A percentile compares a stretch with the other conserved stretches of the same genome.
These are phyloP conservation scores for Pseudocercospora ulei DNA, from an alignment of 2,329 filamentous ascomycete species.

Conservation along the genomic window DNA sequence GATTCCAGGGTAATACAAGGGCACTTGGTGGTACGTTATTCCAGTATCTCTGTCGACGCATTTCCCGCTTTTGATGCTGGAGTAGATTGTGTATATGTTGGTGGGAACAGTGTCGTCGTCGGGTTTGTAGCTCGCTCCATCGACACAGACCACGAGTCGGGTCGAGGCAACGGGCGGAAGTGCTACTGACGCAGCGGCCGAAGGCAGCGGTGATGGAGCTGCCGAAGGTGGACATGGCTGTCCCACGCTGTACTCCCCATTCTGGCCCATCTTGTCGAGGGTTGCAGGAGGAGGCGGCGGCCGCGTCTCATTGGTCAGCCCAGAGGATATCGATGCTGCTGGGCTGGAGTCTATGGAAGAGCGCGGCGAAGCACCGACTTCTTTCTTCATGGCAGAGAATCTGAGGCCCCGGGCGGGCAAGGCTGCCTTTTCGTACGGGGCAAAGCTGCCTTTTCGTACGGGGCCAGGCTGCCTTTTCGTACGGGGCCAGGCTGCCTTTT, in stretches of 20 bases:
- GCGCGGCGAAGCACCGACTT: slow-evolving; percentile 5
- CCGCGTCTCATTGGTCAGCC: slow-evolving; percentile 1
- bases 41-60: slow-evolving; percentile 12
- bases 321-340: slow-evolving; percentile 4
- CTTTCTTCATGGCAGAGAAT: slow-evolving; percentile 7
- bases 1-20: slow-evolving; percentile 19
- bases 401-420: background rate
- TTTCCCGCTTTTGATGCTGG: slow-evolving; percentile 17
- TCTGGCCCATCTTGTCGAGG: background rate
- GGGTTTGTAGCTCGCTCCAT: slow-evolving; percentile 18
- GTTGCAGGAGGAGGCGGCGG: too few species aligned
- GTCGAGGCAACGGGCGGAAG: slow-evolving; percentile 6
- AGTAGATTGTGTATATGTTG: slow-evolving; percentile 21
- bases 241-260: background rate
- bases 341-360: slow-evolving; percentile 4
- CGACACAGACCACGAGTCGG: slow-evolving; percentile 24
- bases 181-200: background rate
- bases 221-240: slow-evolving; percentile 1
- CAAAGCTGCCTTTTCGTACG: too few species aligned
- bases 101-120: slow-evolving; percentile 12
- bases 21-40: slow-evolving; percentile 14
- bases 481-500: too few species aligned
- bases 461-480: slow-evolving; percentile 1
- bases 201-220: slow-evolving; percentile 3
- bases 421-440: too few species aligned